Evolutionary conservation across 306 rosid species (phyloP).

Genomic region (Betula pendula): DNA sequence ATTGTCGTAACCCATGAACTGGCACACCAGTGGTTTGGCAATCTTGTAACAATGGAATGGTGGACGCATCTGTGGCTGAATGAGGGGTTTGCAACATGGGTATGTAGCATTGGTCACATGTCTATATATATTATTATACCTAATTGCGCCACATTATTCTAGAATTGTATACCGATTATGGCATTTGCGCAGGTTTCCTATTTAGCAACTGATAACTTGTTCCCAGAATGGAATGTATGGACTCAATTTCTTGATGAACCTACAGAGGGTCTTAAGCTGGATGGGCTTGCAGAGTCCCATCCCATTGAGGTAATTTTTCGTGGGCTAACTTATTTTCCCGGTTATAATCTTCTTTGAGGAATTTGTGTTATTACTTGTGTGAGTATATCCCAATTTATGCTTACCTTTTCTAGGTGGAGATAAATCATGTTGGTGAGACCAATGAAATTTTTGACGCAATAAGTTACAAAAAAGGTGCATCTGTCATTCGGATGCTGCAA

Average conservation of each 20-base stretch:
- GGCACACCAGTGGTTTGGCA: constrained; percentile 99
- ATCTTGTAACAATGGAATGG: constrained; percentile 99
- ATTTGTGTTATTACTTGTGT: constrained; percentile 8
- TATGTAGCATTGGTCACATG: constrained; percentile 37
- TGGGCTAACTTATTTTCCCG: too few species aligned
- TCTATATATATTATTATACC: background rate
- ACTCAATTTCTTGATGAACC: constrained; percentile 85
- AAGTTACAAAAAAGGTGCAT: constrained; percentile 91
- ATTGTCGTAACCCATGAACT: constrained; percentile 90
- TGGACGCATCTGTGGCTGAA: constrained; percentile 99
- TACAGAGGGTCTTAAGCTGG: constrained; percentile 73
- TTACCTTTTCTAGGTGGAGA: constrained; percentile 68
- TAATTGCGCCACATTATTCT: too few species aligned
- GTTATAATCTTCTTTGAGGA: constrained; percentile 10
- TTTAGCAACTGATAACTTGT: constrained; percentile 80
- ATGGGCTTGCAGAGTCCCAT: constrained; percentile 95
- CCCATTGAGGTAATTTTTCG: constrained; percentile 41
- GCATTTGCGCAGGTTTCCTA: constrained; percentile 75
- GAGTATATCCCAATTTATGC: constrained; percentile 1
- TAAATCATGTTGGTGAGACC: constrained; percentile 85
- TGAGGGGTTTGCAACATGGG: constrained; percentile 99
- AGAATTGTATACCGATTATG: background rate
- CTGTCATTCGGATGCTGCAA: constrained; percentile 93
- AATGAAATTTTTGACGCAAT: constrained; percentile 96
- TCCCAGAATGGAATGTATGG: constrained; percentile 97